Evolutionary conservation across 495 filamentous ascomycete genomes (phyloP).

Genomic region (Aspergillus sclerotiicarbonarius): DNA sequence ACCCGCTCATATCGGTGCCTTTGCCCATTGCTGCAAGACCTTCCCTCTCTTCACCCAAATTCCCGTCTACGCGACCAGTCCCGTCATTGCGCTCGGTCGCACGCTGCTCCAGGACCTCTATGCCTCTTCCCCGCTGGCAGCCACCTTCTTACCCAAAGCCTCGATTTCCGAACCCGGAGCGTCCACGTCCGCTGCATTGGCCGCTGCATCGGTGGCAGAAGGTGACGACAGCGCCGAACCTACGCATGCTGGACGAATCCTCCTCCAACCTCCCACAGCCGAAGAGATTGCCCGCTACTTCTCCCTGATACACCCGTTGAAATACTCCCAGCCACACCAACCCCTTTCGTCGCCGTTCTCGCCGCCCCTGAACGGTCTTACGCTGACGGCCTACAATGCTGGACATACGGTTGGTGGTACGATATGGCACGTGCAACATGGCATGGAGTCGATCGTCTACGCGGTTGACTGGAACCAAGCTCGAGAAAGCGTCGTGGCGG

Average conservation of each 20-base stretch:
- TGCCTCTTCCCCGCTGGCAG: slow-evolving; percentile 79
- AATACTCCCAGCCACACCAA: slow-evolving; percentile 95
- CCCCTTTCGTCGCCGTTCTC: slow-evolving; percentile 83
- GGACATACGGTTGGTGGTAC: slow-evolving; percentile 95
- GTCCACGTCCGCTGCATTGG: slow-evolving; percentile 46
- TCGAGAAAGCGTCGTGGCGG: slow-evolving; percentile 86
- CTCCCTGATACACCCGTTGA: slow-evolving; percentile 85
- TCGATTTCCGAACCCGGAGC: slow-evolving; percentile 65
- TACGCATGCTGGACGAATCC: slow-evolving; percentile 48
- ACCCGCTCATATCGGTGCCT: slow-evolving; percentile 84
- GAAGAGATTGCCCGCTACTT: slow-evolving; percentile 94
- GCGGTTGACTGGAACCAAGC: slow-evolving; percentile 97
- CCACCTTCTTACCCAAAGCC: slow-evolving; percentile 69
- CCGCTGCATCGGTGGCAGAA: slow-evolving; percentile 25
- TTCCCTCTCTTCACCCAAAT: slow-evolving; percentile 89
- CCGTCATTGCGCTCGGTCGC: slow-evolving; percentile 88
- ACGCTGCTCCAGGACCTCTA: slow-evolving; percentile 92
- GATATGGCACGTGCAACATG: slow-evolving; percentile 98
- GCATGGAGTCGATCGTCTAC: slow-evolving; percentile 94
- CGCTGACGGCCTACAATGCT: slow-evolving; percentile 93
- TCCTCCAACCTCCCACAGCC: slow-evolving; percentile 74
- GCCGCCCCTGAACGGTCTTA: slow-evolving; percentile 85
- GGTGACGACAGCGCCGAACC: slow-evolving; percentile 23
- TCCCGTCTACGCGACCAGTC: slow-evolving; percentile 92
- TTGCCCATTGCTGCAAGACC: slow-evolving; percentile 95